Base-by-base conservation (phyloP, 23 red algal genomes). In the Chondrus crispus region DNA sequence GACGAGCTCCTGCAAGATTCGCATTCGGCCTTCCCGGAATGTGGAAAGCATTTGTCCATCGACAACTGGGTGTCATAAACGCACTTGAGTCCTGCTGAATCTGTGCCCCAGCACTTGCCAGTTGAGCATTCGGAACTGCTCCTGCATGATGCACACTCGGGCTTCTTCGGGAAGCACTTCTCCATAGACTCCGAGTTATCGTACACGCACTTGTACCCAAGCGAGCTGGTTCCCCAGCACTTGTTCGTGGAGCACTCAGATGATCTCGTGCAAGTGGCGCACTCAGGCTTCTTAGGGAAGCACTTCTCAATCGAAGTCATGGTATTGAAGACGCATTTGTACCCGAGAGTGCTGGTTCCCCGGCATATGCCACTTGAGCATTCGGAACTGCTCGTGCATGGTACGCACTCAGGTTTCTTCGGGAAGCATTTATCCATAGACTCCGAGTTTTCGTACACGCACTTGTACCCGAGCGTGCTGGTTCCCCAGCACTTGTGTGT, bases 261-360 rank as follows among this genome's bases (percentile, higher is more conserved):
- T 8, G 33, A 30, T 3, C 22, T 48, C 1, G 51, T 39, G 52
- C 87, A 90, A 64, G 46, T 40, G 6, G 55, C 74, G 48, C 87
- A 90, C 72, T 90, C 85, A 8, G 68, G 44, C 22, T 74, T 74
- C 26, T 46, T 42, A 41, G 43, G 43, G 70, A 88, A 88, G 66
- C 85, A 88, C 68, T 75, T 88, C 3, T 53, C n/a, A 45, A 19
- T 51, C 13, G 85, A 88, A 18, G 85, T 22, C 28, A 16, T 16
- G n/a, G 85, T 88, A 29, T 60, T 38, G 53, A 58, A 74, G 5
- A 88, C 85, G 22, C 85, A 88, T 46, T 53, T 74, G n/a, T n/a
- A n/a, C n/a, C n/a, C n/a, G n/a, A n/a, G n/a, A n/a, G n/a, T n/a
- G n/a, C n/a, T n/a, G 16, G 38, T 44, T 2, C 35, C 36, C 35